Base-by-base conservation (phyloP, 164 flowering plant species). In the Berberis thunbergii region DNA sequence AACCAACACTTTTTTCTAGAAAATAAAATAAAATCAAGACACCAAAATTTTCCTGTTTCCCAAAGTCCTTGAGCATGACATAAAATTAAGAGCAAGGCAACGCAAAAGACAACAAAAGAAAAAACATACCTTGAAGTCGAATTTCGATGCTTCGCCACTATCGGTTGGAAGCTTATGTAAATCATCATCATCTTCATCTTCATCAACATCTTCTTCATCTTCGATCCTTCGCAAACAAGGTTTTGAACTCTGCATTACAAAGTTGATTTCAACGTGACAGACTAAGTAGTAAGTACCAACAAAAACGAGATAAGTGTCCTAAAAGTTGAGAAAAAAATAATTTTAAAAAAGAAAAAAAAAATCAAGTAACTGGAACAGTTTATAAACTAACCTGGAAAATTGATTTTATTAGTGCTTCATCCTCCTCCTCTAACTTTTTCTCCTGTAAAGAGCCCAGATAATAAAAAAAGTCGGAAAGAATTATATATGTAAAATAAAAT, bases 331-430 rank as follows among this genome's bases (percentile, higher is more conserved):
- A n/a, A 43, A 63, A 63, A 26, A 26, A 26, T 26, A 3, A 52
- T 38, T 59, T 41, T 39, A 61, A 54, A 52, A 41, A 48, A 8
- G 57, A 41, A 40, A n/a, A 13, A 45, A 39, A 53, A 44, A 4
- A 40, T 42, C n/a, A 48, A 9, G 48, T 41, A 40, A 63, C 46
- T 46, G 45, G 58, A 56, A 38, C 10, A 61, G 48, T 57, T 48
- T 1, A 41, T 49, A n/a, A 56, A 74, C 87, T 79, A 3, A 84
- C 96, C 66, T 77, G 75, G 53, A 80, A 83, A 45, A 86, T 67
- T 49, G 96, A 75, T 66, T 79, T 88, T 48, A 86, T 78, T 6
- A 84, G 77, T n/a, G 89, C 93, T 78, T 90, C 97, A 79, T 90
- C 97, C 69, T 85, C 90, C 66, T 84, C 93, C 66, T 81, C 93